Evolutionary conservation across 2,329 filamentous ascomycete genomes (phyloP), one percentile per base, ranked within the genome.

Genomic region (Colletotrichum neosansevieriae): DNA sequence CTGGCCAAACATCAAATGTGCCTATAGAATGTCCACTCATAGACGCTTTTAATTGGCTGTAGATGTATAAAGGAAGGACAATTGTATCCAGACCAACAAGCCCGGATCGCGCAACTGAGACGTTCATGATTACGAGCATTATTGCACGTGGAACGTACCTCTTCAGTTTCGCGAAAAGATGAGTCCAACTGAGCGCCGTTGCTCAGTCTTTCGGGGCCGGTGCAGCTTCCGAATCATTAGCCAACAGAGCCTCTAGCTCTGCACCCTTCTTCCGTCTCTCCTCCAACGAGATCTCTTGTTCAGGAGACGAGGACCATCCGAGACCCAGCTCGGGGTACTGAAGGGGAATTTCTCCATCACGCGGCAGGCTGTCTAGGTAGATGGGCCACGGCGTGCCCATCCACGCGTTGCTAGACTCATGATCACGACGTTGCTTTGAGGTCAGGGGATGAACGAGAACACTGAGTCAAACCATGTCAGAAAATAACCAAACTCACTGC

Each of bases 381-480:
- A 78, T 76, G 1, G 76, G 76, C 76, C 76, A 78, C 0, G 76
- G 75, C 1, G 72, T 75, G 32, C 76, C 76, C 71, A 78, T 71
- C 76, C 76, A 78, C 21, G 73, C 76, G 53, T 77, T 76, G 21
- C 76, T 74, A 9, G 70, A 69, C 71, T 78, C 76, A 53, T 78
- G 76, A 50, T 78, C 76, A 24, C 67, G 68, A 36, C 76, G 76
- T 71, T 78, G 74, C 32, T 72, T 63, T 21, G 74, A 69, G 1
- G 76, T 78, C 29, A 78, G 59, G 12, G 76, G 76, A 47, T 78
- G 76, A 12, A 78, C 72, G 7, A 78, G 71, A 19, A 78, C 70
- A 57, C 76, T 78, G 36, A 1, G 24, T 2, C 11, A 10, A 13
- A 2, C 9, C 10, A 29, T 3, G n/a, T 58, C 15, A 60, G 58